Base-by-base conservation (phyloP, 2,329 filamentous ascomycete species). In the Venturia asperata region DNA sequence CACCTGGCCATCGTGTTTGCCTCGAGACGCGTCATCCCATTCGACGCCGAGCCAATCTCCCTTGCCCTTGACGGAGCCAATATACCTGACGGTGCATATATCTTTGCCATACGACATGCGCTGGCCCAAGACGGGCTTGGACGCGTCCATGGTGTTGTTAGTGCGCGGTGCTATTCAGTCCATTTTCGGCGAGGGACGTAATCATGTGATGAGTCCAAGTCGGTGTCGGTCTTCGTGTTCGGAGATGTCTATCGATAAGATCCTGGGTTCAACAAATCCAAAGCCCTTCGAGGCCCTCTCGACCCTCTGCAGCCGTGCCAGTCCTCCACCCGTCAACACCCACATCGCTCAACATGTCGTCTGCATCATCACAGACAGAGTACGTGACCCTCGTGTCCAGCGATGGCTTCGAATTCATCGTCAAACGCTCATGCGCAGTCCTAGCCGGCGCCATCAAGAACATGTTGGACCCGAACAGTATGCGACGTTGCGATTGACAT, bases 1-100 rank as follows among this genome's bases (percentile, higher is more conserved):
- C 76, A 95, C 87, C 67, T 88, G 86, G 66, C 94, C 94, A 72
- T 93, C 85, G 77, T 99, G 92, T 79, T 97, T 97, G 67, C 94
- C 94, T 71, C 92, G 84, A 45, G 81, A 82, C 65, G 87, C 80
- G 74, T 97, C 90, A 77, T 97, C 93, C 94, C 94, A 99, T 82
- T 99, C 94, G 61, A 97, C 91, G 60, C 94, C 94, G 42, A 97
- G 83, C 92, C 93, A 97, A 68, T 83, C 80, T 61, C 91, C 90
- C 55, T 84, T 92, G 69, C 89, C 90, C 62, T 85, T 81, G 9
- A 97, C 88, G 42, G 83, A 76, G 56, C 94, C 94, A 67, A 90
- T 78, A 73, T 92, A 97, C 67, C 91, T 87, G 66, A 97, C 83
- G 0, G 93, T 97, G 77, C 92, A 96, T 52, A 89, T 77, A 24